Conservation (phyloP, 179 eudicot genomes). For the Patellifolia procumbens region DNA sequence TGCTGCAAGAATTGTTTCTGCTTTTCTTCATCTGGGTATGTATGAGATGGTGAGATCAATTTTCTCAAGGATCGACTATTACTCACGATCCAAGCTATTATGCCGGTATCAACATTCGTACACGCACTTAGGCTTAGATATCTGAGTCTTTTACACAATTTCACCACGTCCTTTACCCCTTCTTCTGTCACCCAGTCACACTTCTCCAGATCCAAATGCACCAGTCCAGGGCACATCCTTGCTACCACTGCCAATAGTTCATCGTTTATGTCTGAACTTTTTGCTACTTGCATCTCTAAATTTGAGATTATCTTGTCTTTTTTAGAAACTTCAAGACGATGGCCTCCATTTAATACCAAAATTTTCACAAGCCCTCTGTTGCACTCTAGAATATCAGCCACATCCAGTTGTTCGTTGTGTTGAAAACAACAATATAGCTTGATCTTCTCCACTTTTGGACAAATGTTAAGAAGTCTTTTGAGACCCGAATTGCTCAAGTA, state of each 20-base stretch:
- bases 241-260: conserved; percentile 18
- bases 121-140: conserved; percentile 19
- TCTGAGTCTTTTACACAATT: conserved; percentile 26
- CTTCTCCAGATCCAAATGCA: conserved; percentile 22
- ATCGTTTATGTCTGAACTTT: conserved; percentile 20
- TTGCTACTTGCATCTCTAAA: conserved; percentile 7
- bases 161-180: conserved; percentile 25
- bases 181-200: conserved; percentile 24
- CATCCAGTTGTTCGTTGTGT: conserved; percentile 9
- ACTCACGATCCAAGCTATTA: conserved; percentile 22
- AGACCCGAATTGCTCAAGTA: conserved; percentile 2
- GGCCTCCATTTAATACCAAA: conserved; percentile 15
- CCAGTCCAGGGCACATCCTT: conserved; percentile 18
- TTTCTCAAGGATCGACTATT: conserved; percentile 19
- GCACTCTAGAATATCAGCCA: conserved; percentile 26
- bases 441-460: conserved; percentile 28
- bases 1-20: conserved; percentile 14
- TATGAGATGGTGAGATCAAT: conserved; percentile 16
- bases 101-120: conserved; percentile 5
- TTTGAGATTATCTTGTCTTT: conserved; percentile 1
- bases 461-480: conserved; percentile 13
- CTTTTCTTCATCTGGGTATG: conserved; percentile 23
- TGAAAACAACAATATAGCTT: conserved; percentile 6
- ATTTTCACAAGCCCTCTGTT: background rate
- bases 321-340: conserved; percentile 4